Evolutionary conservation across 345 rosid species (phyloP).

Genomic region (Euphorbia lathyris): DNA sequence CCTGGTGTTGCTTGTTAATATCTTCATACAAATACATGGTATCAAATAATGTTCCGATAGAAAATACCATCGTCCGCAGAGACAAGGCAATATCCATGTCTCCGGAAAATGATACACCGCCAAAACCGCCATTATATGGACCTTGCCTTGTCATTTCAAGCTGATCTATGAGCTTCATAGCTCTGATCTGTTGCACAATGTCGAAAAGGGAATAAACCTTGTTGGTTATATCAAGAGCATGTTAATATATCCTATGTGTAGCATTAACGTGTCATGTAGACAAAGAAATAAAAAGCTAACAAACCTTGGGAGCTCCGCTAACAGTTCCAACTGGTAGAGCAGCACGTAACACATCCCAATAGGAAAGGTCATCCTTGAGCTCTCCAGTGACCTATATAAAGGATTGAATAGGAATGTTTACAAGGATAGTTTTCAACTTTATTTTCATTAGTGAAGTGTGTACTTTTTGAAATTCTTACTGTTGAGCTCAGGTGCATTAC

Average conservation of each 20-base stretch:
- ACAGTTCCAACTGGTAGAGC: constrained; percentile 92
- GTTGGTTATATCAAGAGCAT: too few species aligned
- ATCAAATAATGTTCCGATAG: constrained; percentile 51
- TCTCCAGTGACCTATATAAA: constrained; percentile 77
- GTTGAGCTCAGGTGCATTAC: constrained; percentile 98
- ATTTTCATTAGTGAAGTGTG: not conserved
- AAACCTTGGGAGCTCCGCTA: constrained; percentile 91
- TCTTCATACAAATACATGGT: constrained; percentile 73
- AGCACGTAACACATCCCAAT: constrained; percentile 80
- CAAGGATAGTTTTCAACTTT: not conserved
- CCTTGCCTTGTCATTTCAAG: constrained; percentile 76
- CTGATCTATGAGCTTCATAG: constrained; percentile 81
- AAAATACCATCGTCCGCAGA: constrained; percentile 81
- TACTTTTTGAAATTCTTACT: constrained; percentile 34
- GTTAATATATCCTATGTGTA: too few species aligned
- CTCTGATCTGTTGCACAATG: constrained; percentile 46
- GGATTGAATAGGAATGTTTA: not conserved
- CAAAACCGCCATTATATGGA: constrained; percentile 91
- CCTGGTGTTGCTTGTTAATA: constrained; percentile 37
- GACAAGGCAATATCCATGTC: constrained; percentile 83
- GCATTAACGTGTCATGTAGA: not conserved
- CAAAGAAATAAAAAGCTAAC: not conserved
- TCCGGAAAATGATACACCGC: constrained; percentile 70
- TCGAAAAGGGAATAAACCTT: not conserved
- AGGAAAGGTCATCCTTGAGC: constrained; percentile 55